Percentiles rank a stretch among this genome's conserved stretches.
Evolutionary conservation across 176 grass and related monocot genomes (phyloP).

Genomic region (Cenchrus purpureus): DNA sequence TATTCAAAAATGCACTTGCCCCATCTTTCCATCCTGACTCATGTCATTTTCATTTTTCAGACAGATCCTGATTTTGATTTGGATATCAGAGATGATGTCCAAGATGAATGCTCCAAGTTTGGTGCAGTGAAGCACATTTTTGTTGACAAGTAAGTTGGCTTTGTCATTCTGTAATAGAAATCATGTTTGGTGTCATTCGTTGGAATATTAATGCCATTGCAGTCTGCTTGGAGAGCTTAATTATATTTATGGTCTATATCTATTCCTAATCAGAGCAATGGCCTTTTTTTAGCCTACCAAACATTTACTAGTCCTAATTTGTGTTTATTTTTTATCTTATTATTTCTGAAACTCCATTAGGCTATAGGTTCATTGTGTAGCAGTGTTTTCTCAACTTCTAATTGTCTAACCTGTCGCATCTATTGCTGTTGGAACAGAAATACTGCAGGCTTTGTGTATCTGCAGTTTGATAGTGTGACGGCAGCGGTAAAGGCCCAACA

Average conservation of each 20-base stretch:
- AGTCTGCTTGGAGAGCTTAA: not conserved
- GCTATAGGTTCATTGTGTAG: not conserved
- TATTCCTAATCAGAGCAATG: not conserved
- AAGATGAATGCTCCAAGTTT: constrained; percentile 86
- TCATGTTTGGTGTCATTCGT: too few species aligned
- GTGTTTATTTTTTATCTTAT: not conserved
- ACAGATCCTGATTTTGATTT: constrained; percentile 89
- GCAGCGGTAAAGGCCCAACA: too few species aligned
- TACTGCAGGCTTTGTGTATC: too few species aligned
- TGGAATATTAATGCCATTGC: not conserved
- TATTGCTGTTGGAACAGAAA: too few species aligned
- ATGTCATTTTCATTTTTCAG: constrained; percentile 42
- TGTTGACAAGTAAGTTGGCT: constrained; percentile 74
- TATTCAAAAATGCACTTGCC: constrained; percentile 30
- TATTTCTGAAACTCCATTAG: not conserved
- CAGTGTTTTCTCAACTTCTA: not conserved
- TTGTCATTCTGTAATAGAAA: not conserved
- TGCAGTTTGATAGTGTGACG: too few species aligned
- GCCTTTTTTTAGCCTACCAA: not conserved
- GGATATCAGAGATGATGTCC: constrained; percentile 88
- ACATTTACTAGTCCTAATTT: not conserved
- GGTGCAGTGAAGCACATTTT: constrained; percentile 76
- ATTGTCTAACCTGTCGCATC: too few species aligned
- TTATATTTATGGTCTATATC: not conserved
- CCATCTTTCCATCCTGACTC: not conserved